These are phyloP conservation scores for Phyllosticta paracitricarpa DNA, from an alignment of 2,329 filamentous ascomycete species.

Conservation along the genomic window DNA sequence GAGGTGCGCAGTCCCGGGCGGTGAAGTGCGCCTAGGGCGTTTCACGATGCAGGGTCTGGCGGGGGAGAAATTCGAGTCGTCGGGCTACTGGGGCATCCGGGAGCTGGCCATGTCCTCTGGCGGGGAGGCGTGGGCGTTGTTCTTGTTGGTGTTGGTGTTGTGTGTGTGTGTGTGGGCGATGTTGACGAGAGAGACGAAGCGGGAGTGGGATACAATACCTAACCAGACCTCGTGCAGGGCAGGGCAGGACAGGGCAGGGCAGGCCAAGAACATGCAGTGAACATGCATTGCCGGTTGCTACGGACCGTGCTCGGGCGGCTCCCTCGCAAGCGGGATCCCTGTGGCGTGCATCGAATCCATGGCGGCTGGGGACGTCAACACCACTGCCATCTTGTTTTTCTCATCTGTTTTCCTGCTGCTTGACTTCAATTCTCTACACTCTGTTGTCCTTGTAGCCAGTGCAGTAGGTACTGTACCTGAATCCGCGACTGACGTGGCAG, in stretches of 20 bases:
- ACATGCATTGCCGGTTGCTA: neutral
- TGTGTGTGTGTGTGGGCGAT: neutral
- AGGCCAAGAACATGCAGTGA: too few species aligned
- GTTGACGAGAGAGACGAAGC: neutral
- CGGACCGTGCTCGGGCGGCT: neutral
- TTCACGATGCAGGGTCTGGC: neutral
- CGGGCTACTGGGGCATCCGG: slow-evolving; percentile 10
- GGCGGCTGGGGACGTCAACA: neutral
- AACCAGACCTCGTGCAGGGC: neutral
- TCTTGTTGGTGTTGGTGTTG: neutral
- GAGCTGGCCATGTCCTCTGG: slow-evolving; percentile 2
- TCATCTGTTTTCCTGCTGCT: too few species aligned
- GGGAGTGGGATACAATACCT: neutral
- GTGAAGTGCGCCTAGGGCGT: slow-evolving; percentile 5
- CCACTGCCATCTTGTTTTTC: neutral
- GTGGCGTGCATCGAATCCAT: slow-evolving; percentile 1
- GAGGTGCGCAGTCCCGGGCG: slow-evolving; percentile 2
- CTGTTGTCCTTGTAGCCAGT: too few species aligned
- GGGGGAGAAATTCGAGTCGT: neutral
- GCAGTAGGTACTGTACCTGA: neutral
- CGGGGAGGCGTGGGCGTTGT: neutral
- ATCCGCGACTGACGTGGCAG: neutral
- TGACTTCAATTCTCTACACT: too few species aligned
- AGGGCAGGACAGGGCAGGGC: neutral
- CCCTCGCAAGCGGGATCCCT: neutral